phyloP scores from a whole-genome alignment of 1,284 basidiomycete species.

The Athelia sp. region DNA sequence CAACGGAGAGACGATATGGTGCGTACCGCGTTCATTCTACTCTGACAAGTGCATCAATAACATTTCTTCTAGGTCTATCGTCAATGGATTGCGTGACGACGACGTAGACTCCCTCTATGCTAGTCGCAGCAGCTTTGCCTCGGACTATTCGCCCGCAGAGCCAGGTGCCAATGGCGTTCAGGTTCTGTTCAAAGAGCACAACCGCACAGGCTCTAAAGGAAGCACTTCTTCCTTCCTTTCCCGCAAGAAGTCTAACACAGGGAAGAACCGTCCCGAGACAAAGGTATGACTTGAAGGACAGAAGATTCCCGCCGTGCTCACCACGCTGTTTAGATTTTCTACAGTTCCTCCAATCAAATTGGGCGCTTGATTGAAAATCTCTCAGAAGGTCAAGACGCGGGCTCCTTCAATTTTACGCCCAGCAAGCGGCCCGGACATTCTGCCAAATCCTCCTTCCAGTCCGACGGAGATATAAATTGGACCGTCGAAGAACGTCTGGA shows the following conservation, averaged over 20 bases:
- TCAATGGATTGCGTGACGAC: constrained; percentile 74
- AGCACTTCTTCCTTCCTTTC: constrained; percentile 57
- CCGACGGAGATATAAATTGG: constrained; percentile 59
- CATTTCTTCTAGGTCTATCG: constrained; percentile 59
- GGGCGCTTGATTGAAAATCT: constrained; percentile 76
- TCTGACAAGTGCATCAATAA: constrained; percentile 5
- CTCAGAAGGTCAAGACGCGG: constrained; percentile 72
- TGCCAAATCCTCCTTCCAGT: constrained; percentile 52
- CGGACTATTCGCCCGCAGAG: constrained; percentile 61
- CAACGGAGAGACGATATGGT: constrained; percentile 82
- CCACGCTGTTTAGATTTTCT: constrained; percentile 56
- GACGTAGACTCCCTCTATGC: constrained; percentile 66
- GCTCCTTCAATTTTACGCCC: constrained; percentile 69
- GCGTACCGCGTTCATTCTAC: constrained; percentile 15
- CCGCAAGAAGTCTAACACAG: constrained; percentile 48
- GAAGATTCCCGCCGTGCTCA: background rate
- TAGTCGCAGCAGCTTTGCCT: constrained; percentile 64
- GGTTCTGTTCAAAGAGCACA: constrained; percentile 70
- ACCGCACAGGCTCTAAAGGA: constrained; percentile 57
- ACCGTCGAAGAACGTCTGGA: constrained; percentile 73
- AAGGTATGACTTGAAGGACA: constrained; percentile 46
- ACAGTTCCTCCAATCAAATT: constrained; percentile 72
- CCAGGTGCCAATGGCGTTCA: constrained; percentile 53
- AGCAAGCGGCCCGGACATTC: constrained; percentile 42
- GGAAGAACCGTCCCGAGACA: constrained; percentile 66